Conservation (phyloP, 768 basidiomycete species). For the Exsudoporus frostii region DNA sequence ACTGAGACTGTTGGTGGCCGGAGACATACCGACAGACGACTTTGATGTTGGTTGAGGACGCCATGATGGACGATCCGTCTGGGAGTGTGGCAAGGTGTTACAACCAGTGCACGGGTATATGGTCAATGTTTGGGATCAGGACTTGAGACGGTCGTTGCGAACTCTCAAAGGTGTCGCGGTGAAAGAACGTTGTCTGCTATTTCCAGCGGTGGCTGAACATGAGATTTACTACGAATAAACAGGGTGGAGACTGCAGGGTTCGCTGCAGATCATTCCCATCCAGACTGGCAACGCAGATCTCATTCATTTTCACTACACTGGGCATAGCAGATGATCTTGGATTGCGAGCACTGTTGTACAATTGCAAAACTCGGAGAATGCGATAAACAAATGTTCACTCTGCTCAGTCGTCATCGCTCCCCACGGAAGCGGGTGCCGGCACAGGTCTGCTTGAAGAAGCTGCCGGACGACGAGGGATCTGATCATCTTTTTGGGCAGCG, state of each 20-base stretch:
- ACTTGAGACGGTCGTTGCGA: slow-evolving; percentile 4
- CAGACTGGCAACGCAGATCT: slow-evolving; percentile 3
- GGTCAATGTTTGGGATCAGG: neutral
- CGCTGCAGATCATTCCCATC: slow-evolving; percentile 8
- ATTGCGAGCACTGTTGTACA: slow-evolving; percentile 23
- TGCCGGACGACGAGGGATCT: slow-evolving; percentile 48
- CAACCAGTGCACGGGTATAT: slow-evolving; percentile 19
- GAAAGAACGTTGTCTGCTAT: slow-evolving; percentile 19
- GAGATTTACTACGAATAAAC: slow-evolving; percentile 2
- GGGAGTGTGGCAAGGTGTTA: slow-evolving; percentile 10
- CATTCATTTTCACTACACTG: neutral
- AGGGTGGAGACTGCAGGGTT: neutral
- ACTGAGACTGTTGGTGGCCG: slow-evolving; percentile 3
- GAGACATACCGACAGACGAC: slow-evolving; percentile 92
- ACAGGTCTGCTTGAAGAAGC: slow-evolving; percentile 47
- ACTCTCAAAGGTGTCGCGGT: slow-evolving; percentile 12
- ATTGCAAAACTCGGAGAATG: slow-evolving; percentile 4
- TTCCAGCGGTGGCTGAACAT: slow-evolving; percentile 32
- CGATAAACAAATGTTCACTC: slow-evolving; percentile 1
- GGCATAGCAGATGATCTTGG: neutral
- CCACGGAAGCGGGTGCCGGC: slow-evolving; percentile 35
- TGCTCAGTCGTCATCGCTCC: slow-evolving; percentile 45
- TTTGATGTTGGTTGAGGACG: slow-evolving; percentile 87
- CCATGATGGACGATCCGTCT: slow-evolving; percentile 49
- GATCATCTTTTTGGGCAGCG: slow-evolving; percentile 67